Evolutionary conservation across 768 basidiomycete genomes (phyloP).

Genomic region (Hericium coralloides): DNA sequence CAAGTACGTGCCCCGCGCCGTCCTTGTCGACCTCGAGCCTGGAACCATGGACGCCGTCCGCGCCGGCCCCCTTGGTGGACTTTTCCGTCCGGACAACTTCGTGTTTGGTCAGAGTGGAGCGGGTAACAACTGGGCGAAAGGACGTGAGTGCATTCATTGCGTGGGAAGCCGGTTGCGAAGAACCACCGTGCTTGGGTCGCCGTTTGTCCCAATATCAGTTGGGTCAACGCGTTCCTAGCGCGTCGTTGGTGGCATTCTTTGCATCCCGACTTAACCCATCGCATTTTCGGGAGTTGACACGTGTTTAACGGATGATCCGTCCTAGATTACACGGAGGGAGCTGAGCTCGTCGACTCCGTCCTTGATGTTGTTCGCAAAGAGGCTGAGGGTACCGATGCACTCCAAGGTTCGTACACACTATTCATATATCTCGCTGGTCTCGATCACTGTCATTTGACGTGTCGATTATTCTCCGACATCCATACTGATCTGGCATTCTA

Average conservation of each 20-base stretch:
- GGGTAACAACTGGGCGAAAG: constrained; percentile 99
- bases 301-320: constrained; percentile 8
- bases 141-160: constrained; percentile 55
- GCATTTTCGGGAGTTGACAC: constrained; percentile 8
- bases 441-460: too few relatives aligned
- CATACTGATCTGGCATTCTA: constrained; percentile 20
- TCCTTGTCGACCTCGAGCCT: constrained; percentile 95
- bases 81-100: constrained; percentile 98
- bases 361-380: constrained; percentile 98
- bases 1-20: constrained; percentile 98
- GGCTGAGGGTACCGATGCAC: constrained; percentile 94
- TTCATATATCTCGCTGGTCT: constrained; percentile 9
- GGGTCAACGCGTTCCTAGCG: too few relatives aligned
- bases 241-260: too few relatives aligned
- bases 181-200: not conserved
- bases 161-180: not conserved
- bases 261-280: constrained; percentile 4
- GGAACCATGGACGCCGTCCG: constrained; percentile 94
- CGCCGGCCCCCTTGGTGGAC: constrained; percentile 80
- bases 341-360: constrained; percentile 97
- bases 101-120: constrained; percentile 98
- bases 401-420: constrained; percentile 66
- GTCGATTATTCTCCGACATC: not conserved
- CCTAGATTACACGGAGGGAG: constrained; percentile 86
- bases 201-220: too few relatives aligned